Percentiles rank a stretch among this genome's conserved stretches.
Conservation (phyloP, 352 stramenopile species). For the Elongisporangium prolatum region DNA sequence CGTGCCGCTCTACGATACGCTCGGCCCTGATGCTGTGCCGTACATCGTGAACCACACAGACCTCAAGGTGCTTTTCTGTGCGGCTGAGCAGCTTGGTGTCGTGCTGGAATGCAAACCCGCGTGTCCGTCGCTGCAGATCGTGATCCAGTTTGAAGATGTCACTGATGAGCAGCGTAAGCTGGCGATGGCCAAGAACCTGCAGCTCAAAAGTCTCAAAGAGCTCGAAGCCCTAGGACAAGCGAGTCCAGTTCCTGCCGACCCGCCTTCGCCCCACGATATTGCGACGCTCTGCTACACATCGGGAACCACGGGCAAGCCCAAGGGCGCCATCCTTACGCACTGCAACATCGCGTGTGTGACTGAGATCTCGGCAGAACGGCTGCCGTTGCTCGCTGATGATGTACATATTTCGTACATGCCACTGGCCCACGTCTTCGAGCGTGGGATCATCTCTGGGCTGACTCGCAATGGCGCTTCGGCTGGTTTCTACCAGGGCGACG, state of each 20-base stretch:
- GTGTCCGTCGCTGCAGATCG: conserved; percentile 42
- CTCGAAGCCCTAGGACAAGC: conserved; percentile 30
- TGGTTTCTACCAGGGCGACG: conserved; percentile 84
- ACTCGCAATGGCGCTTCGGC: conserved; percentile 71
- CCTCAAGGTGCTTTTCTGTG: conserved; percentile 49
- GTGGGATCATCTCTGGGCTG: conserved; percentile 85
- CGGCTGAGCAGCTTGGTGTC: conserved; percentile 48
- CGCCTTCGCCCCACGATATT: conserved; percentile 69
- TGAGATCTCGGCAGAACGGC: conserved; percentile 17
- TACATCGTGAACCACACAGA: conserved; percentile 77
- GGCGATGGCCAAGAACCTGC: conserved; percentile 18
- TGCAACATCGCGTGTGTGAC: conserved; percentile 42
- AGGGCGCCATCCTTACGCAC: conserved; percentile 94
- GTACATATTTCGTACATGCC: conserved; percentile 96
- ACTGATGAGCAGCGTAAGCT: conserved; percentile 22
- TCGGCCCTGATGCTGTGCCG: conserved; percentile 60
- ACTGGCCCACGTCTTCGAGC: conserved; percentile 96
- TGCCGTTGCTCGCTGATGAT: conserved; percentile 44
- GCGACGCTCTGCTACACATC: conserved; percentile 95
- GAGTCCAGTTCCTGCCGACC: conserved; percentile 39
- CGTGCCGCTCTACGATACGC: conserved; percentile 79
- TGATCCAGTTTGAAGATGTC: conserved; percentile 56
- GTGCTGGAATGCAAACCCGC: conserved; percentile 46
- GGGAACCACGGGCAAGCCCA: conserved; percentile 95
- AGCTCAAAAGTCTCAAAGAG: conserved; percentile 40